These are phyloP conservation scores for Cercospora citrullina DNA, from an alignment of 2,329 filamentous ascomycete species.

Conservation along the genomic window DNA sequence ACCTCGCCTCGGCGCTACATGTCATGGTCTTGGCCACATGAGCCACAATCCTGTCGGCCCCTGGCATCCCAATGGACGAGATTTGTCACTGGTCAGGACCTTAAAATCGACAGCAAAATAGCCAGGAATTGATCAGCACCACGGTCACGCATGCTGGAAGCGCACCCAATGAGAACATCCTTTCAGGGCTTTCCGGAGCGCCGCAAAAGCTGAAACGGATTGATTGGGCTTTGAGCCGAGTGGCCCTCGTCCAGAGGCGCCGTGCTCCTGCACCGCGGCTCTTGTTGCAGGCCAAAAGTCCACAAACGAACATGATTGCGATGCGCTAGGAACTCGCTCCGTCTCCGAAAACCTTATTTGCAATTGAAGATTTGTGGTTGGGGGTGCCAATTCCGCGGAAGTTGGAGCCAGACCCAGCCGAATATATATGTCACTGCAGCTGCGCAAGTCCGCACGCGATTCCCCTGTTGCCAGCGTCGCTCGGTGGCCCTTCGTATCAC, in stretches of 20 bases:
- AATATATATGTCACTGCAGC: background rate
- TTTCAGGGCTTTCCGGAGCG: background rate
- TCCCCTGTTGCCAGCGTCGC: background rate
- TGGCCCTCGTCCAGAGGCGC: background rate
- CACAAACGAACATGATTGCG: background rate
- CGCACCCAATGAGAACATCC: background rate
- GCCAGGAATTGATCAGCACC: constrained; percentile 4
- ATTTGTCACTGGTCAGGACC: constrained; percentile 6
- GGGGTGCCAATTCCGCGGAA: background rate
- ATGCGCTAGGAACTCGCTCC: background rate
- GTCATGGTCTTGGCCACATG: background rate
- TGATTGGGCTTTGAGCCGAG: background rate
- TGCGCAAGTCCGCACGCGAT: background rate
- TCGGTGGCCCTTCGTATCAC: background rate
- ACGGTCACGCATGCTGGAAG: background rate
- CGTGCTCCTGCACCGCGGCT: background rate
- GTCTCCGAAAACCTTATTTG: background rate
- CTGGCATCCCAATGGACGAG: background rate
- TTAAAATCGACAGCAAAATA: constrained; percentile 3
- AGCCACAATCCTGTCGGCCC: background rate
- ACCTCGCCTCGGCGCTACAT: background rate
- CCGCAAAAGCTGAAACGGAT: background rate
- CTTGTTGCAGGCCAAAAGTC: background rate
- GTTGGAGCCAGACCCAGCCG: background rate
- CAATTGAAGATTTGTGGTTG: background rate